These are phyloP conservation scores for Meripilus lineatus DNA, from an alignment of 1,284 basidiomycete species.

Conservation along the genomic window DNA sequence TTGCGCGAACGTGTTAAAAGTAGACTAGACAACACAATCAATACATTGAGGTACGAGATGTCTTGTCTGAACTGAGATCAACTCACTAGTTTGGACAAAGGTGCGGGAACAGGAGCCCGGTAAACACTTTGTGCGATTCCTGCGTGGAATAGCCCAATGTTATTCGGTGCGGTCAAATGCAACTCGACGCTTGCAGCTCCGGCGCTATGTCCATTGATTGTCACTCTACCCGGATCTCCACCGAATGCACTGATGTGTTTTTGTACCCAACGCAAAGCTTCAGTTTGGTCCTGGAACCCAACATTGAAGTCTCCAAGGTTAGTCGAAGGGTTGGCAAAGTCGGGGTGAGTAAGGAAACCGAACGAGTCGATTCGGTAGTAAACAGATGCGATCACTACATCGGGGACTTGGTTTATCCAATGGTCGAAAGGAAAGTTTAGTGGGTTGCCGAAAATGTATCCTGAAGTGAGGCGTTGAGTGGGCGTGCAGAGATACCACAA, in stretches of 20 bases:
- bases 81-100: conserved; percentile 45
- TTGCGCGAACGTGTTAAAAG: conserved; percentile 45
- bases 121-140: conserved; percentile 60
- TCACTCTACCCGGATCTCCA: conserved; percentile 50
- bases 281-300: conserved; percentile 56
- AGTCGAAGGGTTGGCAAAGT: conserved; percentile 30
- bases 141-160: conserved; percentile 38
- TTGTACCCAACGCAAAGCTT: conserved; percentile 60
- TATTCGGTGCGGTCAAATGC: conserved; percentile 44
- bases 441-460: conserved; percentile 55
- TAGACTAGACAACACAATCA: conserved; percentile 29
- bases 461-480: conserved; percentile 26
- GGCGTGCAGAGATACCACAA: neutral
- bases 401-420: conserved; percentile 34
- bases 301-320: conserved; percentile 53
- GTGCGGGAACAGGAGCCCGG: conserved; percentile 41
- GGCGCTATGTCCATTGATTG: conserved; percentile 61
- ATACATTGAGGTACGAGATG: neutral
- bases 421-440: conserved; percentile 38
- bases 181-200: conserved; percentile 52
- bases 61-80: too few species aligned
- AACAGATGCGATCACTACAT: conserved; percentile 38
- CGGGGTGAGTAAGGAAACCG: conserved; percentile 38
- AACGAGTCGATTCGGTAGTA: conserved; percentile 40
- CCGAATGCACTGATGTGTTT: conserved; percentile 57